phyloP scores from a whole-genome alignment of 2,329 filamentous ascomycete genomes.

The Pleoardoris graminearum region DNA sequence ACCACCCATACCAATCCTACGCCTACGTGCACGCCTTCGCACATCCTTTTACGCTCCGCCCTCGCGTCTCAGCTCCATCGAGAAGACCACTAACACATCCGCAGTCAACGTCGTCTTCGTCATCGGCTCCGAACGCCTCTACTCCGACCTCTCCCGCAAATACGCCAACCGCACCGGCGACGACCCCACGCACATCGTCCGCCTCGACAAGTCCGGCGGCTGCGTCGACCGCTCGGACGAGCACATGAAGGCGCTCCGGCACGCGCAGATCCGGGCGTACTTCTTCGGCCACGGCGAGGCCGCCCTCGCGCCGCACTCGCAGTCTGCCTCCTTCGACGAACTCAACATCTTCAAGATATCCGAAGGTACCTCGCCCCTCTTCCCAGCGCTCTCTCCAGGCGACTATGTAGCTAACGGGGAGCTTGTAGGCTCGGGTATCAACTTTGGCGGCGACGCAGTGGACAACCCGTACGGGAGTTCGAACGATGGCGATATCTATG shows the following conservation, averaged over 20 bases:
- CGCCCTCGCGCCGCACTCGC: constrained; percentile 82
- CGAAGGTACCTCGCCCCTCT: constrained; percentile 55
- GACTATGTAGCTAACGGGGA: too few species aligned
- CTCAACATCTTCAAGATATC: constrained; percentile 73
- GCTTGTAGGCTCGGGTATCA: too few species aligned
- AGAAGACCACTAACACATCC: constrained; percentile 32
- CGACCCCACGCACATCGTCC: constrained; percentile 74
- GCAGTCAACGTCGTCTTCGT: constrained; percentile 78
- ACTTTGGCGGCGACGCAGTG: too few species aligned
- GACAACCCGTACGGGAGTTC: constrained; percentile 47
- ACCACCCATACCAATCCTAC: constrained; percentile 1
- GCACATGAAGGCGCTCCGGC: constrained; percentile 73
- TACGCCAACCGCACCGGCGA: constrained; percentile 62
- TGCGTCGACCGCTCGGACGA: constrained; percentile 74
- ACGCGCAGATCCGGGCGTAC: constrained; percentile 83
- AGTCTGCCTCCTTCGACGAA: constrained; percentile 76
- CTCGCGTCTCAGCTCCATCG: neutral
- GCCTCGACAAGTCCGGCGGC: constrained; percentile 82
- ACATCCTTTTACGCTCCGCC: constrained; percentile 2
- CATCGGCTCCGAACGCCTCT: constrained; percentile 76
- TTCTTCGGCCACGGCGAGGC: constrained; percentile 80
- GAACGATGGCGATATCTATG: constrained; percentile 52
- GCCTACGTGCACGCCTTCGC: neutral
- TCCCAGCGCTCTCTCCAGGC: neutral
- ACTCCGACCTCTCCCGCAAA: constrained; percentile 71